phyloP scores from a whole-genome alignment of 768 basidiomycete species.

The Pisolithus marmoratus region DNA sequence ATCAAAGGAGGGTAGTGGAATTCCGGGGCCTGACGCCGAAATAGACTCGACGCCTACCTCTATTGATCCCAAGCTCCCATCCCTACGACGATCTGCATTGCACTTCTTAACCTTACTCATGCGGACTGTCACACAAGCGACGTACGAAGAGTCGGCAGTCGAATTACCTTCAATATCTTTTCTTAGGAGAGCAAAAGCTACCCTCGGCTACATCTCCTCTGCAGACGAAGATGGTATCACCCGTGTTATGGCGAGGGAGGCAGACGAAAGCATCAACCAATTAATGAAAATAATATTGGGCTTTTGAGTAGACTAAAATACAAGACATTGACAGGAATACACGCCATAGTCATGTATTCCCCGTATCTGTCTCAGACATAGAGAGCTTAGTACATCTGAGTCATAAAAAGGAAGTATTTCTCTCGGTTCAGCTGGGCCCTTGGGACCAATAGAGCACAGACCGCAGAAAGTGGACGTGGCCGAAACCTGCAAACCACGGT shows the following conservation, averaged over 20 bases:
- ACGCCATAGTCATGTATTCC: slow-evolving; percentile 34
- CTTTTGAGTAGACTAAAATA: slow-evolving; percentile 5
- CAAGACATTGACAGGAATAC: neutral
- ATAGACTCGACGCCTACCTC: slow-evolving; percentile 59
- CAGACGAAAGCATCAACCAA: slow-evolving; percentile 47
- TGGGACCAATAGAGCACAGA: slow-evolving; percentile 8
- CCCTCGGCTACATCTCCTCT: slow-evolving; percentile 61
- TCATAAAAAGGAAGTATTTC: slow-evolving; percentile 67
- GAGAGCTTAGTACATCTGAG: slow-evolving; percentile 63
- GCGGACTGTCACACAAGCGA: slow-evolving; percentile 47
- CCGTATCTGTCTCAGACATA: slow-evolving; percentile 92
- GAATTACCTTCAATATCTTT: slow-evolving; percentile 24
- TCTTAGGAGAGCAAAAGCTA: slow-evolving; percentile 48
- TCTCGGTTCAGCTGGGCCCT: slow-evolving; percentile 46
- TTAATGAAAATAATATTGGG: slow-evolving; percentile 42
- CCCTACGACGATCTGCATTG: slow-evolving; percentile 81
- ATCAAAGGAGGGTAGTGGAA: slow-evolving; percentile 4
- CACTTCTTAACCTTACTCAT: slow-evolving; percentile 71
- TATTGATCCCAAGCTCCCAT: slow-evolving; percentile 59
- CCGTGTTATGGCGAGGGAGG: slow-evolving; percentile 72
- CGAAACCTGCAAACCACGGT: slow-evolving; percentile 22
- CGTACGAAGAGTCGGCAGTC: slow-evolving; percentile 36
- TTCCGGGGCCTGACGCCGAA: slow-evolving; percentile 10
- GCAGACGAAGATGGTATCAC: slow-evolving; percentile 72
- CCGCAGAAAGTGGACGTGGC: slow-evolving; percentile 19